Conservation (phyloP, 805 yeast genomes). For the Saturnispora quitensis region DNA sequence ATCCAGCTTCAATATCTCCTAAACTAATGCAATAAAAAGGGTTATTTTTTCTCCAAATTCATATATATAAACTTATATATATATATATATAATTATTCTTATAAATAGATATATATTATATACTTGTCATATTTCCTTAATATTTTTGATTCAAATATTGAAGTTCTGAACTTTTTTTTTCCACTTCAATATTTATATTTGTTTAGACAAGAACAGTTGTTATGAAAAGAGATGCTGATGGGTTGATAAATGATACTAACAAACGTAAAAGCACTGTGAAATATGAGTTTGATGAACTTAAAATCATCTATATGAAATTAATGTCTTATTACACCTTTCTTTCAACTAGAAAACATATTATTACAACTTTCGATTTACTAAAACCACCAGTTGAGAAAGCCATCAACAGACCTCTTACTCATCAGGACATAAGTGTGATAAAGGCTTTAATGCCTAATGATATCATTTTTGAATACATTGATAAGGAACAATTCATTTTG, state of each 20-base stretch:
- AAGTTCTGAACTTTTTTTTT: not conserved
- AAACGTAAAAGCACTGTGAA: not conserved
- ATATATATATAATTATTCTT: not conserved
- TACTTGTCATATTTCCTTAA: not conserved
- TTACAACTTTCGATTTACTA: constrained; percentile 47
- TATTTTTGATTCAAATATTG: not conserved
- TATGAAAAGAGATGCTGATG: not conserved
- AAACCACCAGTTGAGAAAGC: constrained; percentile 44
- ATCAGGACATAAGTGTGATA: constrained; percentile 56
- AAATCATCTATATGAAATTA: constrained; percentile 40
- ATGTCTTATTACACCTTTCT: constrained; percentile 57
- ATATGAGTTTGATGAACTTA: constrained; percentile 30
- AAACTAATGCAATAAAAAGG: not conserved
- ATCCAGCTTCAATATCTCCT: not conserved
- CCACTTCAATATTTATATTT: too few relatives aligned
- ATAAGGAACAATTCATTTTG: constrained; percentile 52
- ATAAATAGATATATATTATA: not conserved
- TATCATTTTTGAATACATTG: constrained; percentile 64
- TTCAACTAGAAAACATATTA: constrained; percentile 49
- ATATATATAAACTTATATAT: not conserved
- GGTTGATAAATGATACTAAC: not conserved
- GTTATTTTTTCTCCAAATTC: not conserved
- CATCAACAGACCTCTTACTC: constrained; percentile 34
- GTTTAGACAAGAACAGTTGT: not conserved
- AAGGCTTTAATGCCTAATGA: constrained; percentile 58